Evolutionary conservation across 2,329 filamentous ascomycete genomes (phyloP), one percentile per base, ranked within the genome.

Genomic region (Calonectria hawksworthii): DNA sequence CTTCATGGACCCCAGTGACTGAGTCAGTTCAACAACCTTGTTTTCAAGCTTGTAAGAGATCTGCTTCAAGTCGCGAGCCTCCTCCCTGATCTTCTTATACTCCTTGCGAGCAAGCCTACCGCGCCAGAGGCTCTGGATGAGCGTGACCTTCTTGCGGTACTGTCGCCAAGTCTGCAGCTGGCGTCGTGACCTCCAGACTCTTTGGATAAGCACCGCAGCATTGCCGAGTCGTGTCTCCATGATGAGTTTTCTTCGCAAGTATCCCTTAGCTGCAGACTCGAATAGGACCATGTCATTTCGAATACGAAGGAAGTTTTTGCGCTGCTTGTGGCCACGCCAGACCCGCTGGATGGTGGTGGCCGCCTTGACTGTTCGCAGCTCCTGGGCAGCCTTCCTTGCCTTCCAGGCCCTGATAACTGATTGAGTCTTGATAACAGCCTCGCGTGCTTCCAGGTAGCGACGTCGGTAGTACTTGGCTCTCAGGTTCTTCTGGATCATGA

Each of bases 11-110:
- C 97, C 96, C 80, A 99, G 87, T 65, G 94, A 95, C 85, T 99
- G 97, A 1, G 97, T 99, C 82, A 99, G 91, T 88, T 99, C 97
- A 76, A 99, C 95, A 76, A 99, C 97, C 92, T 99, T 99, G 91
- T 99, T 99, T 86, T 99, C 97, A 81, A 99, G 89, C 89, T 98
- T 99, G 90, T 99, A 99, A 3, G 97, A 99, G 80, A 99, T 99
- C 86, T 99, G 96, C 90, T 99, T 99, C 85, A 99, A 92, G 88
- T 99, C 98, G 83, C 97, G 94, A 78, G 97, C 97, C 86, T 99
- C 97, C 86, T 98, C 96, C 79, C 97, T 95, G 75, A 98, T 88
- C 80, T 89, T 92, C 92, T 98, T 99, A 90, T 99, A 99, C 64
- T 92, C 93, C 79, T 90, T 92, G 78, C 97, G 93, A 70, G 97